Evolutionary conservation across 164 flowering plant species (phyloP).

Genomic region (Vitis labrusca): DNA sequence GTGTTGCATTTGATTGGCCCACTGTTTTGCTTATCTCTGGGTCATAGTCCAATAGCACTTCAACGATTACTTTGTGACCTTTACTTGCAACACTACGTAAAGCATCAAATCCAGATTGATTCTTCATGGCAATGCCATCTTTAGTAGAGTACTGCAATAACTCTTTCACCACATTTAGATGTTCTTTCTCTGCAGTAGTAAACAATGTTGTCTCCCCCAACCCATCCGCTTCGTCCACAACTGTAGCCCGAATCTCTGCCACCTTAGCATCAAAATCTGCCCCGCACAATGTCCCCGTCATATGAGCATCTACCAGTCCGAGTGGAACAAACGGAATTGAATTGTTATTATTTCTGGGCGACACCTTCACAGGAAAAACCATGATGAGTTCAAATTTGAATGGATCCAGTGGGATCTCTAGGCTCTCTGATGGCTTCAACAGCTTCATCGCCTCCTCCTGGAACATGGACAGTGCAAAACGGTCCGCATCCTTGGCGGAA

Average conservation of each 20-base stretch:
- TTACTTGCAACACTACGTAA: constrained; percentile 67
- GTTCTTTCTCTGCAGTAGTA: constrained; percentile 43
- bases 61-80: constrained; percentile 71
- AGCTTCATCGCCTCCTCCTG: constrained; percentile 43
- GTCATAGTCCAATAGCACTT: constrained; percentile 53
- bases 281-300: constrained; percentile 51
- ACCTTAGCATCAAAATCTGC: constrained; percentile 79
- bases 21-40: constrained; percentile 50
- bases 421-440: constrained; percentile 27
- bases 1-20: constrained; percentile 58
- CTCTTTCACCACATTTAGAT: constrained; percentile 43
- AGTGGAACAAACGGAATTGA: constrained; percentile 62
- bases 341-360: constrained; percentile 12
- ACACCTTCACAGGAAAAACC: constrained; percentile 50
- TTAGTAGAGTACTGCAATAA: constrained; percentile 32
- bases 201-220: constrained; percentile 48
- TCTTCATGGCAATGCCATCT: constrained; percentile 51
- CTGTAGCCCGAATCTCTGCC: constrained; percentile 45
- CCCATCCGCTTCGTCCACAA: constrained; percentile 49
- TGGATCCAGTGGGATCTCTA: constrained; percentile 54
- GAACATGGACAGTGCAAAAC: constrained; percentile 54
- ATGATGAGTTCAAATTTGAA: constrained; percentile 59
- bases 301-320: constrained; percentile 68
- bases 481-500: constrained; percentile 30
- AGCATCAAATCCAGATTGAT: constrained; percentile 57